phyloP scores from a whole-genome alignment of 1,284 basidiomycete genomes.

The Veloboletus limbatus region DNA sequence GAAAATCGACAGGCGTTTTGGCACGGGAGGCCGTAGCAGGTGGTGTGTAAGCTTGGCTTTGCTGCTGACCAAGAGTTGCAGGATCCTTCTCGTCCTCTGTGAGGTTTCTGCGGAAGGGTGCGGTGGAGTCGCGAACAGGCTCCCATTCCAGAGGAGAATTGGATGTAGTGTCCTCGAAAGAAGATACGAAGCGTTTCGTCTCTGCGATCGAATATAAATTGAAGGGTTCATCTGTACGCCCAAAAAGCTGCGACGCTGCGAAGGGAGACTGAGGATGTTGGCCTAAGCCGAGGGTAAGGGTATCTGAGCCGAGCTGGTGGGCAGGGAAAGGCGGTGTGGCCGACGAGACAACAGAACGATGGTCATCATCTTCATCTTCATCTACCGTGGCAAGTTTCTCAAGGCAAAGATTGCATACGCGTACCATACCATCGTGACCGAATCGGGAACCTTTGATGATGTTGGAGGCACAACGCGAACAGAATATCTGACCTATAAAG shows the following conservation, averaged over 20 bases:
- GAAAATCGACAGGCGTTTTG: slow-evolving; percentile 56
- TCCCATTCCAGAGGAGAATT: slow-evolving; percentile 53
- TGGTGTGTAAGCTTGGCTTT: slow-evolving; percentile 36
- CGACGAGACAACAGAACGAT: slow-evolving; percentile 71
- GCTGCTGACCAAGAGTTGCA: slow-evolving; percentile 42
- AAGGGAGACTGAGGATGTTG: slow-evolving; percentile 80
- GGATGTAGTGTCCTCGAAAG: slow-evolving; percentile 52
- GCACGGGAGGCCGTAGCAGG: slow-evolving; percentile 41
- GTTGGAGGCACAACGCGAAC: slow-evolving; percentile 93
- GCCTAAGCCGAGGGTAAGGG: slow-evolving; percentile 43
- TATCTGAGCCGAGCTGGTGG: slow-evolving; percentile 45
- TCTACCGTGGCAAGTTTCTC: slow-evolving; percentile 82
- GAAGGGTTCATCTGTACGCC: slow-evolving; percentile 70
- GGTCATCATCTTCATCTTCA: slow-evolving; percentile 80
- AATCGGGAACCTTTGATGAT: slow-evolving; percentile 95
- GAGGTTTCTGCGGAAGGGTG: slow-evolving; percentile 79
- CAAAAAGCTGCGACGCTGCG: slow-evolving; percentile 82
- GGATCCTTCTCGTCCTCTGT: slow-evolving; percentile 75
- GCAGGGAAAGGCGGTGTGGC: slow-evolving; percentile 49
- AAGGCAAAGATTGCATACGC: slow-evolving; percentile 93
- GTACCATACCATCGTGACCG: slow-evolving; percentile 87
- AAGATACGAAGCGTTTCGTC: slow-evolving; percentile 52
- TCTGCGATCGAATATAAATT: slow-evolving; percentile 79
- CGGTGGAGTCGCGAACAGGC: slow-evolving; percentile 55
- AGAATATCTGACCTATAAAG: slow-evolving; percentile 79